These are phyloP conservation scores for Yarrowia sp. DNA, from an alignment of 805 yeast species.

Conservation along the genomic window DNA sequence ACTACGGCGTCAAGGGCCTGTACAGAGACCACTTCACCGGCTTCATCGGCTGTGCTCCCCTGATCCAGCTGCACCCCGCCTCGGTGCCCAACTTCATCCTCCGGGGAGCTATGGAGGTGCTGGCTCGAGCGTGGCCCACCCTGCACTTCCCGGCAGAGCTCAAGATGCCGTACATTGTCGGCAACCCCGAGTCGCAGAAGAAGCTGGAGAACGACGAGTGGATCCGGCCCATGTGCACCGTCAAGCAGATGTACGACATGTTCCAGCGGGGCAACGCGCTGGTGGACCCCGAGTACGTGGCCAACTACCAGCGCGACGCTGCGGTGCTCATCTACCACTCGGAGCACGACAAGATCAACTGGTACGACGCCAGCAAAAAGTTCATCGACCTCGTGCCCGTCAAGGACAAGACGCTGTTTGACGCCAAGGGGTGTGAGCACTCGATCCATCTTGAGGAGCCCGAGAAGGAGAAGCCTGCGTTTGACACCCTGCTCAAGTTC, in stretches of 20 bases:
- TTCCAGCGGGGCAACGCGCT: slow-evolving; percentile 50
- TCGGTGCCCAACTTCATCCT: slow-evolving; percentile 45
- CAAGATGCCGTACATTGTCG: slow-evolving; percentile 45
- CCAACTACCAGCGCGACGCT: slow-evolving; percentile 20
- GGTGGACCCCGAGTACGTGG: slow-evolving; percentile 45
- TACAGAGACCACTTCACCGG: slow-evolving; percentile 48
- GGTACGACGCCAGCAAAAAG: slow-evolving; percentile 24
- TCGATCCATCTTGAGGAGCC: slow-evolving; percentile 34
- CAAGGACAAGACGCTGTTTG: slow-evolving; percentile 32
- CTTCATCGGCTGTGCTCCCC: slow-evolving; percentile 50
- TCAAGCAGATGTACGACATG: slow-evolving; percentile 49
- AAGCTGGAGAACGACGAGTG: slow-evolving; percentile 46
- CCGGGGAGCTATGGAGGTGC: slow-evolving; percentile 44
- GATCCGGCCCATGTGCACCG: slow-evolving; percentile 46
- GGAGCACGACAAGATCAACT: slow-evolving; percentile 35
- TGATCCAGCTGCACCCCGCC: slow-evolving; percentile 46
- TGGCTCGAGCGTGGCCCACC: slow-evolving; percentile 47
- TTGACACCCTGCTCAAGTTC: neutral
- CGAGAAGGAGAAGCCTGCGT: slow-evolving; percentile 21
- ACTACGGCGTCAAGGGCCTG: slow-evolving; percentile 50
- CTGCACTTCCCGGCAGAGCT: slow-evolving; percentile 44
- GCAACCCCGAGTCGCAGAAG: slow-evolving; percentile 45
- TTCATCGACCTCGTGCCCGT: slow-evolving; percentile 27
- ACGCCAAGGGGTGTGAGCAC: slow-evolving; percentile 19
- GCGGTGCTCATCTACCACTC: slow-evolving; percentile 29